A percentile compares a stretch with the other conserved stretches of the same genome.
Evolutionary conservation across 345 rosid genomes (phyloP).

Genomic region (Salix caprea): DNA sequence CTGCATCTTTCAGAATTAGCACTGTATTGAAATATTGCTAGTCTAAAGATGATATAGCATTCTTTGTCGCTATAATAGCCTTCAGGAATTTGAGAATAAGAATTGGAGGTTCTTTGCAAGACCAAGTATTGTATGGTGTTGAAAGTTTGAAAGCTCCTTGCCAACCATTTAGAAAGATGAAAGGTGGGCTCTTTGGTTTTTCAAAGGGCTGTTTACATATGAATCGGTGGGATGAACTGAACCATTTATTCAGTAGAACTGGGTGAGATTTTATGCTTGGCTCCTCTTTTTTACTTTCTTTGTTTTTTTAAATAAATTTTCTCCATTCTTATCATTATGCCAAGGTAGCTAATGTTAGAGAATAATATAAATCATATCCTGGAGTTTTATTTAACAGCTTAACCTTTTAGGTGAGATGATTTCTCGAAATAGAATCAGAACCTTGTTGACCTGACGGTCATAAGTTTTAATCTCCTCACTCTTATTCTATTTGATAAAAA

Average conservation of each 20-base stretch:
- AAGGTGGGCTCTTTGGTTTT: slow-evolving; percentile 74
- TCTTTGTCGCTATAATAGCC: slow-evolving; percentile 40
- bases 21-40: background rate
- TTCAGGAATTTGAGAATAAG: slow-evolving; percentile 77
- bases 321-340: background rate
- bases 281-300: background rate
- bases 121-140: slow-evolving; percentile 72
- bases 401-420: no score
- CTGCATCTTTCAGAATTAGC: background rate
- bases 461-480: no score
- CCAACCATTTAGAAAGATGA: slow-evolving; percentile 58
- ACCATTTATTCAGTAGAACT: slow-evolving; percentile 47
- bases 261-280: slow-evolving; percentile 48
- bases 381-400: no score
- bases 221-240: slow-evolving; percentile 91
- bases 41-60: background rate
- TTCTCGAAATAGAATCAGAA: no score
- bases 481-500: no score
- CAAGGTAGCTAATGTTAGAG: background rate
- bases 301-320: background rate
- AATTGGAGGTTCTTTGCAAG: slow-evolving; percentile 96
- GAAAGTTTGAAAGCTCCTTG: slow-evolving; percentile 61
- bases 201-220: slow-evolving; percentile 87
- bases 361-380: no score
- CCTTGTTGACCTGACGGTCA: no score